Percentiles rank a stretch among this genome's conserved stretches.
Conservation (phyloP, 495 filamentous ascomycete genomes). For the Aspergillus campestris region DNA sequence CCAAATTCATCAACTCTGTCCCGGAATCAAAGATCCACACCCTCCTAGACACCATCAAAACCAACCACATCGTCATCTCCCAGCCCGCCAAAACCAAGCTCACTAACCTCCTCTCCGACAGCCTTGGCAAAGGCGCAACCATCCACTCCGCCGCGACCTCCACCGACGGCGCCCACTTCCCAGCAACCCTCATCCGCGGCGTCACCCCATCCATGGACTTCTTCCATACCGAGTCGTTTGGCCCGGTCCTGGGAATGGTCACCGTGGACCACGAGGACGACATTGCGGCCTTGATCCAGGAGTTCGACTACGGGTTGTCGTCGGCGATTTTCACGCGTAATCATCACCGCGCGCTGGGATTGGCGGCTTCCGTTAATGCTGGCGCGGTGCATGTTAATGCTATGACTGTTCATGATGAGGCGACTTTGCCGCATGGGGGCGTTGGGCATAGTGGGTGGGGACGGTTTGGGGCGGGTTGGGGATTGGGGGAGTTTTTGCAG, state of each 20-base stretch:
- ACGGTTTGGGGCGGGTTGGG: slow-evolving; percentile 37
- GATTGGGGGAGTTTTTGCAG: slow-evolving; percentile 58
- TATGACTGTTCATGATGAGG: slow-evolving; percentile 74
- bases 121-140: slow-evolving; percentile 1
- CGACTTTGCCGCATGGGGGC: slow-evolving; percentile 63
- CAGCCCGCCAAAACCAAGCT: neutral
- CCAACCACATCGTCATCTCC: neutral
- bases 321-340: slow-evolving; percentile 21
- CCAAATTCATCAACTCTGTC: slow-evolving; percentile 12
- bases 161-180: slow-evolving; percentile 33
- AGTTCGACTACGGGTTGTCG: slow-evolving; percentile 22
- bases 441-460: slow-evolving; percentile 67
- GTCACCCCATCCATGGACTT: slow-evolving; percentile 61
- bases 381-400: slow-evolving; percentile 68
- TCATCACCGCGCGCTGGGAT: slow-evolving; percentile 10
- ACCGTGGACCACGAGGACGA: slow-evolving; percentile 18
- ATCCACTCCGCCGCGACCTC: neutral
- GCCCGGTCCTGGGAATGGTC: slow-evolving; percentile 45
- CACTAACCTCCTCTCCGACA: slow-evolving; percentile 1
- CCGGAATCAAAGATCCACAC: neutral
- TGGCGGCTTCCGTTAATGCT: slow-evolving; percentile 15
- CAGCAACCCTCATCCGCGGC: slow-evolving; percentile 51
- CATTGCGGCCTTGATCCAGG: slow-evolving; percentile 16
- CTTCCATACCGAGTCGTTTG: slow-evolving; percentile 69
- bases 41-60: neutral